Evolutionary conservation across 345 rosid genomes (phyloP).

Genomic region (Alliaria petiolata): DNA sequence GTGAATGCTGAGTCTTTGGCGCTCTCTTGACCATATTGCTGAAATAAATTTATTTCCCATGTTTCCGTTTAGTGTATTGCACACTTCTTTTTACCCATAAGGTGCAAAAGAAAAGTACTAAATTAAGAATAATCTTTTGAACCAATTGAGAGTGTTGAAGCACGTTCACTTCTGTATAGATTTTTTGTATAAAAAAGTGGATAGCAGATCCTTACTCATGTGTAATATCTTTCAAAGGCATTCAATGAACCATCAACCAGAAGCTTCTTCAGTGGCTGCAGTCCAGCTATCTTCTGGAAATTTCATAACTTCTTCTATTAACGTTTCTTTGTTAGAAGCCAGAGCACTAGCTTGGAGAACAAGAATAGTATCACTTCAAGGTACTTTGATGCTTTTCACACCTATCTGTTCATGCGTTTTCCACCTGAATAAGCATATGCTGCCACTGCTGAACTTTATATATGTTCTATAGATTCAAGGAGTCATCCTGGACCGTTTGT

Average conservation of each 20-base stretch:
- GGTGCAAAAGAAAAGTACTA: constrained; percentile 10
- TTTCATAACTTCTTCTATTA: constrained; percentile 53
- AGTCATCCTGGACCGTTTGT: constrained; percentile 86
- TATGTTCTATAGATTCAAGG: constrained; percentile 62
- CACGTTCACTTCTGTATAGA: not conserved
- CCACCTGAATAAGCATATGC: constrained; percentile 8
- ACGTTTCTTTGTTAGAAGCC: constrained; percentile 54
- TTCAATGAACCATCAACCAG: constrained; percentile 39
- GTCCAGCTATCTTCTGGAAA: constrained; percentile 68
- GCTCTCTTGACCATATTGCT: constrained; percentile 4
- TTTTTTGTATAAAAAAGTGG: not conserved
- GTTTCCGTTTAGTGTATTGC: constrained; percentile 1
- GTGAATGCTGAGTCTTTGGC: not conserved
- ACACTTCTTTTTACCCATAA: constrained; percentile 1
- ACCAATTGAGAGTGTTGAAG: constrained; percentile 4
- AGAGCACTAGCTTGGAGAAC: constrained; percentile 81
- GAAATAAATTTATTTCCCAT: not conserved
- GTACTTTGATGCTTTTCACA: constrained; percentile 42
- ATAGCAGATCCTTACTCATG: constrained; percentile 24
- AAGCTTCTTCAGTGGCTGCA: constrained; percentile 50
- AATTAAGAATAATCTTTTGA: constrained; percentile 6
- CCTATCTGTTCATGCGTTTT: constrained; percentile 11
- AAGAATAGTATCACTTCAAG: constrained; percentile 65
- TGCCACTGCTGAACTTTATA: constrained; percentile 5
- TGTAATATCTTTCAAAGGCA: constrained; percentile 43